These are phyloP conservation scores for Ganoderma meredithae DNA, from an alignment of 1,284 basidiomycete genomes.

Conservation along the genomic window DNA sequence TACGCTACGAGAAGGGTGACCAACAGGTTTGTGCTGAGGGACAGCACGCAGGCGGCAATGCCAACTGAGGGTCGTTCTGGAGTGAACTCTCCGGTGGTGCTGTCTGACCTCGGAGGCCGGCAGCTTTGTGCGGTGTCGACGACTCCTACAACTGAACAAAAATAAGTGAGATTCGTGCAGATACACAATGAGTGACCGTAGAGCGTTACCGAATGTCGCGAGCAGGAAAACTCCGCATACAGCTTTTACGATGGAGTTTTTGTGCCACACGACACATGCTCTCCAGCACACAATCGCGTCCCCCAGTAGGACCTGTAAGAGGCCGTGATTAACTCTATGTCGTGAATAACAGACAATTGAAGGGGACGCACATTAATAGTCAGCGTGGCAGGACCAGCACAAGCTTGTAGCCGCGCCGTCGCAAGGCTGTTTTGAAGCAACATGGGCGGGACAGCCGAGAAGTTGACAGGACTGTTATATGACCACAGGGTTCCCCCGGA, in stretches of 20 bases:
- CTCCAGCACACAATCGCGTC: conserved; percentile 11
- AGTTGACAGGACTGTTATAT: neutral
- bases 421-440: too few relatives aligned
- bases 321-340: neutral
- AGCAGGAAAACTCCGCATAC: neutral
- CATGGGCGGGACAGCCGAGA: neutral
- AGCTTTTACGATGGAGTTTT: neutral
- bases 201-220: neutral
- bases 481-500: neutral
- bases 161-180: neutral
- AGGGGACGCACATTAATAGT: neutral
- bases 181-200: neutral
- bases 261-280: neutral
- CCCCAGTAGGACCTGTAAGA: neutral
- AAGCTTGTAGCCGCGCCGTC: neutral
- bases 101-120: neutral
- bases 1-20: neutral
- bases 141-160: neutral
- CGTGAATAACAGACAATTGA: neutral
- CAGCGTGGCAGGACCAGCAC: neutral
- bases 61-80: neutral
- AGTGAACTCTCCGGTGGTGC: neutral
- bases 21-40: neutral
- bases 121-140: neutral
- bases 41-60: neutral